These are phyloP conservation scores for Cercis canadensis DNA, from an alignment of 306 rosid species.

Conservation along the genomic window DNA sequence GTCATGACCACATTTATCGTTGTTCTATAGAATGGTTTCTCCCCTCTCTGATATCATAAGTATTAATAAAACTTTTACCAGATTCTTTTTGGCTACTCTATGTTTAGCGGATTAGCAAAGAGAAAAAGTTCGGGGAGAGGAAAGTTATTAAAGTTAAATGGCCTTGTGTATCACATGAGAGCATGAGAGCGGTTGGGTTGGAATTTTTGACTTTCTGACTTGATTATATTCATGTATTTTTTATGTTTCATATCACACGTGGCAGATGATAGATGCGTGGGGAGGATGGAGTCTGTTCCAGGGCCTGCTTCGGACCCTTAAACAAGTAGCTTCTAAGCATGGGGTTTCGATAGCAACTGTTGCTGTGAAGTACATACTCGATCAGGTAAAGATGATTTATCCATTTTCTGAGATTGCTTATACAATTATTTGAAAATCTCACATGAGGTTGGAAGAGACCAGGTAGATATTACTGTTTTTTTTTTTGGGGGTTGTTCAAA, in stretches of 20 bases:
- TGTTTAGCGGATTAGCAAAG: background rate
- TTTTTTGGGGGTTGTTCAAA: constrained; percentile 17
- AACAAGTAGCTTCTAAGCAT: constrained; percentile 79
- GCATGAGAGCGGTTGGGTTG: background rate
- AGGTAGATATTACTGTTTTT: too few species aligned
- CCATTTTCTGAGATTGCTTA: background rate
- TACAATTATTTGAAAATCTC: background rate
- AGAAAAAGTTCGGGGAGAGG: background rate
- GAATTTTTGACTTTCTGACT: constrained; percentile 12
- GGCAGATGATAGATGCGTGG: constrained; percentile 96
- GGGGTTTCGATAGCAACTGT: constrained; percentile 82
- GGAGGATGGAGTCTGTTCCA: constrained; percentile 95
- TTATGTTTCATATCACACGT: constrained; percentile 22
- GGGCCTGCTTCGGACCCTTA: constrained; percentile 80
- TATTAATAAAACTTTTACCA: background rate
- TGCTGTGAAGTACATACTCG: constrained; percentile 80
- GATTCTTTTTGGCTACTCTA: background rate
- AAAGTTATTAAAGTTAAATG: constrained; percentile 16
- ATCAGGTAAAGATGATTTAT: constrained; percentile 64
- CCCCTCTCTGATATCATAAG: constrained; percentile 17
- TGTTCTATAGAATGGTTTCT: background rate
- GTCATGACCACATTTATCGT: constrained; percentile 27
- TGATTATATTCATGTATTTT: constrained; percentile 16
- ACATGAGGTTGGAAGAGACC: too few species aligned
- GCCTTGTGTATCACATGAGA: constrained; percentile 8